Base-by-base conservation (phyloP, 2,329 filamentous ascomycete species). In the Penicillium sp. region DNA sequence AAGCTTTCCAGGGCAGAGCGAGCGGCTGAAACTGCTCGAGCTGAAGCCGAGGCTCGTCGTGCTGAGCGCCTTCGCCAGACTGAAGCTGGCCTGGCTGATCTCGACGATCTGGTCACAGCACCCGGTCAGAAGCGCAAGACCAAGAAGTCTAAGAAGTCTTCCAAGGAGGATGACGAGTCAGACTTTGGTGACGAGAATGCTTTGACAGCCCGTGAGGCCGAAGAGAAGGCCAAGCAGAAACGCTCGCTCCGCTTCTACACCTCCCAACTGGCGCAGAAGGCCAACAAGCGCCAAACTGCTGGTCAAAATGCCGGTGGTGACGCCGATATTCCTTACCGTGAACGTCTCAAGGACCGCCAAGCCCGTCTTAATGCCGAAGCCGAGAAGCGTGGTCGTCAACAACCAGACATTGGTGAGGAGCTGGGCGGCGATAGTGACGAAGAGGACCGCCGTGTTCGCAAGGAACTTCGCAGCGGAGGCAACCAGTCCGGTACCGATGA, bases 221-320 rank as follows among this genome's bases (percentile, higher is more conserved):
- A 91, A 45, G 92, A 96, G 72, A 99, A 99, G 80, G 91, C 89
- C 0, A 86, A 88, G 62, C 91, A 91, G 78, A 97, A 95, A 84
- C 97, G 96, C 83, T 92, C 88, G 66, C 86, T 99, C 61, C 91
- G 93, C 65, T 99, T 99, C 84, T 99, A 99, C 85, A 98, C 96
- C 2, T 97, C 93, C 3, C 95, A 99, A 76, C 95, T 99, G 68
- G 90, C 91, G 30, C 94, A 98, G 76, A 98, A 97, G 80, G 88
- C 92, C 60, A 96, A 92, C 81, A 93, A 92, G 76, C 91, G 84
- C 75, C 69, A 88, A 72, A 64, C 80, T 81, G 78, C 90, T 85
- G 66, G 88, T 83, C 44, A 89, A 83, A 75, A 91, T 85, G 65
- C 89, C 82, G 60, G 84, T 79, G 61, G 85, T 76, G 66, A 86